Evolutionary conservation across 1,284 basidiomycete genomes (phyloP).

Genomic region (Cryptococcus deneoformans): DNA sequence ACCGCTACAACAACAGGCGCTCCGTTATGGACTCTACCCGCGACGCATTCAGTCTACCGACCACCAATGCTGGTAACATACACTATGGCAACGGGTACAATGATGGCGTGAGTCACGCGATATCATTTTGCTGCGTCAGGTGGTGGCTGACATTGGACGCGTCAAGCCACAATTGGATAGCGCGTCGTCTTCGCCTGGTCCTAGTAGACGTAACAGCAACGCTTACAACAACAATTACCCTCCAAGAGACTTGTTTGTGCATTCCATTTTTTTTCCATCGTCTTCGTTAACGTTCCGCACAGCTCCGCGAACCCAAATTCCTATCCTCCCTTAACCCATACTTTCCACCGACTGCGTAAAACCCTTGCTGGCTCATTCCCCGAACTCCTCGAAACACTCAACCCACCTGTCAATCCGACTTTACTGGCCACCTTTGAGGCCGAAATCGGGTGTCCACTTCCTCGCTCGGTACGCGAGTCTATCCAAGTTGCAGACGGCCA

Average conservation of each 20-base stretch:
- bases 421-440: conserved; percentile 74
- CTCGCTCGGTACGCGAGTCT: conserved; percentile 74
- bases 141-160: neutral
- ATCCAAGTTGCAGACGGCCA: conserved; percentile 81
- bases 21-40: conserved; percentile 33
- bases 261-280: neutral
- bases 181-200: conserved; percentile 32
- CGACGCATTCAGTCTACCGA: conserved; percentile 39
- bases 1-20: conserved; percentile 20
- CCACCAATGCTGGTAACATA: conserved; percentile 6
- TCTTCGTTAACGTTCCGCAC: conserved; percentile 7
- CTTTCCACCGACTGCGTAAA: conserved; percentile 72
- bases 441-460: conserved; percentile 75
- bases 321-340: conserved; percentile 71
- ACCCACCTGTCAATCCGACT: conserved; percentile 73
- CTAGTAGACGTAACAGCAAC: conserved; percentile 28
- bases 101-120: conserved; percentile 8
- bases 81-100: conserved; percentile 9
- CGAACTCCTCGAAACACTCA: conserved; percentile 85
- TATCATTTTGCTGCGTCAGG: no score
- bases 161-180: conserved; percentile 14
- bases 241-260: conserved; percentile 21
- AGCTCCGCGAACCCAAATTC: conserved; percentile 17
- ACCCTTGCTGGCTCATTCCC: conserved; percentile 80
- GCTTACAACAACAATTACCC: conserved; percentile 16